Evolutionary conservation across 371 early-diverging fungal species (phyloP).

Genomic region (Choanephora cucurbitarum): DNA sequence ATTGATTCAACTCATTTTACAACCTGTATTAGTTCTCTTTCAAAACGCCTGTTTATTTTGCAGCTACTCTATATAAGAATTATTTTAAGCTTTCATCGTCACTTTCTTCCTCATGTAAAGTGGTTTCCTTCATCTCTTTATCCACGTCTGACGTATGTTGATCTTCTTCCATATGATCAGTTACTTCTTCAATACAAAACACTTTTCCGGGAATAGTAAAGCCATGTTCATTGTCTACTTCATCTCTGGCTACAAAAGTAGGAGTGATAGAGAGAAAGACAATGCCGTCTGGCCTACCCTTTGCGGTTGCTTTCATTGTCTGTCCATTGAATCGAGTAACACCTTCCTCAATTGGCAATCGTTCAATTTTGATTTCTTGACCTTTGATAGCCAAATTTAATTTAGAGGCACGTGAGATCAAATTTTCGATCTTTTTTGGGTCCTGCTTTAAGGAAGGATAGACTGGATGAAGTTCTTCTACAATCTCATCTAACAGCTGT

Average conservation of each 20-base stretch:
- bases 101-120: not conserved
- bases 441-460: constrained; percentile 37
- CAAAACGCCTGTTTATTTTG: too few relatives aligned
- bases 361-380: constrained; percentile 40
- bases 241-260: constrained; percentile 43
- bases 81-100: not conserved
- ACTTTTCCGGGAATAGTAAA: constrained; percentile 47
- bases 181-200: constrained; percentile 26
- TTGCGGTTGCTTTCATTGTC: constrained; percentile 40
- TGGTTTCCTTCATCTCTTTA: not conserved
- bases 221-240: constrained; percentile 44
- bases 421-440: constrained; percentile 34
- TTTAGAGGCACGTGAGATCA: constrained; percentile 34
- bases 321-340: constrained; percentile 25
- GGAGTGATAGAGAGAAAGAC: constrained; percentile 38
- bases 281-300: constrained; percentile 34
- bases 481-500: constrained; percentile 20
- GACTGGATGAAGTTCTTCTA: constrained; percentile 21
- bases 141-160: not conserved
- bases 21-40: too few relatives aligned
- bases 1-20: too few relatives aligned
- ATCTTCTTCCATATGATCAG: constrained; percentile 1
- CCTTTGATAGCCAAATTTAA: constrained; percentile 49
- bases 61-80: too few relatives aligned
- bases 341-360: constrained; percentile 35